These are phyloP conservation scores for Furcasterigmium furcatum DNA, from an alignment of 2,329 filamentous ascomycete genomes.

Conservation along the genomic window DNA sequence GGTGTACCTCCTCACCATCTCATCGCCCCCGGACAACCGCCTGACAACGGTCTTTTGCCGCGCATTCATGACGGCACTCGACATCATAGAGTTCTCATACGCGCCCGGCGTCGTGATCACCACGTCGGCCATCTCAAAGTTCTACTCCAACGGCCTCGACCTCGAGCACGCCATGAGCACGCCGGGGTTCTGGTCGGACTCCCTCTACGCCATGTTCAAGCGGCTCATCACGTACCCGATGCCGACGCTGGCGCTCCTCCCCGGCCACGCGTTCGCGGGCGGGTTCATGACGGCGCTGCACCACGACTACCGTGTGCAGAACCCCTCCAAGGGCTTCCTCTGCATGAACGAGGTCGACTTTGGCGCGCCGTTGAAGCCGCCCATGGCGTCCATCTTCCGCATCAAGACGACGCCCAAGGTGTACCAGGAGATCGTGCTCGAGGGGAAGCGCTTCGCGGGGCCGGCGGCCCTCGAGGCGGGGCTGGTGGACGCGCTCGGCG, in stretches of 20 bases:
- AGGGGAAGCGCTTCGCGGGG: slow-evolving; percentile 65
- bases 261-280: slow-evolving; percentile 78
- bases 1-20: slow-evolving; percentile 72
- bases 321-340: slow-evolving; percentile 65
- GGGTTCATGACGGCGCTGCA: slow-evolving; percentile 80
- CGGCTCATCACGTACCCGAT: slow-evolving; percentile 66
- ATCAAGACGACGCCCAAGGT: slow-evolving; percentile 57
- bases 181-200: slow-evolving; percentile 57
- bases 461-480: slow-evolving; percentile 61
- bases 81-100: slow-evolving; percentile 65
- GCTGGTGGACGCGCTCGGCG: slow-evolving; percentile 66
- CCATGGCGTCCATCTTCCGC: slow-evolving; percentile 74
- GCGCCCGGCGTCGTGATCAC: slow-evolving; percentile 70
- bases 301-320: slow-evolving; percentile 81
- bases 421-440: slow-evolving; percentile 67
- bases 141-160: slow-evolving; percentile 83
- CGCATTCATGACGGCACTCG: slow-evolving; percentile 66
- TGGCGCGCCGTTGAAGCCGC: slow-evolving; percentile 68
- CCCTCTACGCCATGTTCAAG: slow-evolving; percentile 62
- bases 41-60: slow-evolving; percentile 66
- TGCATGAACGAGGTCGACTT: slow-evolving; percentile 83
- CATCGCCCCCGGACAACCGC: slow-evolving; percentile 72
- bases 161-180: slow-evolving; percentile 61
- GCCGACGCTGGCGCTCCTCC: slow-evolving; percentile 77
- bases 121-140: slow-evolving; percentile 72